Percentiles rank a stretch among this genome's conserved stretches.
These are phyloP conservation scores for Heliocybe sulcata DNA, from an alignment of 1,284 basidiomycete genomes.

Conservation along the genomic window DNA sequence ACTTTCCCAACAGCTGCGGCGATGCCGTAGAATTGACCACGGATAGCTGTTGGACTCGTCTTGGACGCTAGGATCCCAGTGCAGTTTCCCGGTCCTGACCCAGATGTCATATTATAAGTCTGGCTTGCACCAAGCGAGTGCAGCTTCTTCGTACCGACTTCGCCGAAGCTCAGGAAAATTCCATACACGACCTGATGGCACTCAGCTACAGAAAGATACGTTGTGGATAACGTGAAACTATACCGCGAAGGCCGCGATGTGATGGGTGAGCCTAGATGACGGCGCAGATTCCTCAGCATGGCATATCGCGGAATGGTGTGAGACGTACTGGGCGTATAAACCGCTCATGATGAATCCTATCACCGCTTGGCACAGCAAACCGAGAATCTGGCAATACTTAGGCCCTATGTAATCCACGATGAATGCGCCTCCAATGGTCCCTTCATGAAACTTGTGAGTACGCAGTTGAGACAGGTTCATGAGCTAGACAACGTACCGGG, in stretches of 20 bases:
- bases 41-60: constrained; percentile 75
- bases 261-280: constrained; percentile 38
- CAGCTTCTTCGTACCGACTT: constrained; percentile 41
- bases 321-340: constrained; percentile 38
- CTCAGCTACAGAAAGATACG: too few relatives aligned
- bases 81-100: constrained; percentile 67
- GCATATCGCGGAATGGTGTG: not conserved
- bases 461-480: not conserved
- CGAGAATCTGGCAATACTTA: constrained; percentile 59
- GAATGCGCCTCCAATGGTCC: constrained; percentile 74
- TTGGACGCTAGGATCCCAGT: constrained; percentile 79
- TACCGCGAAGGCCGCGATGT: constrained; percentile 77
- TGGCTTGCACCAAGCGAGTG: not conserved
- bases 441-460: not conserved
- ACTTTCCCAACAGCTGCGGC: constrained; percentile 88
- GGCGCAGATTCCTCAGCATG: not conserved
- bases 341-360: constrained; percentile 85
- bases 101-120: not conserved
- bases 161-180: constrained; percentile 84
- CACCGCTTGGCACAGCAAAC: constrained; percentile 63
- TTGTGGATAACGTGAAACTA: too few relatives aligned
- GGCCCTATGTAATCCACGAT: constrained; percentile 70
- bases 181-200: constrained; percentile 75
- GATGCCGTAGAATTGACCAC: constrained; percentile 80
- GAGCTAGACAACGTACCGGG: constrained; percentile 34